phyloP scores from a whole-genome alignment of 495 filamentous ascomycete genomes.

The Neurospora tetraspora region DNA sequence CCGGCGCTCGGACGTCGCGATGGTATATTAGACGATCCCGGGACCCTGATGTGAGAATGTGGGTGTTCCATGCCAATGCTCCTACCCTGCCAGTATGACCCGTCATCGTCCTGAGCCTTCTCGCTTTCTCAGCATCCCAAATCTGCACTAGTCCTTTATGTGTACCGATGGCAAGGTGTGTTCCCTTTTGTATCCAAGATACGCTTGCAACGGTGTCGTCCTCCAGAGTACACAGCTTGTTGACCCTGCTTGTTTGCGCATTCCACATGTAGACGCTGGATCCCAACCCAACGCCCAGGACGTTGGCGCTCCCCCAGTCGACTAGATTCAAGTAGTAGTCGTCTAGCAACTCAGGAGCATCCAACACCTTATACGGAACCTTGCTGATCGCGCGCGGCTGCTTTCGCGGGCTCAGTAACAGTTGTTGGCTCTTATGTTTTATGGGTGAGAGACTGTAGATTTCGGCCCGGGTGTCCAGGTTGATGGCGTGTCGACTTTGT shows the following conservation, averaged over 20 bases:
- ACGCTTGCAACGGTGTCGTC: conserved; percentile 95
- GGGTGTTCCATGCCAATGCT: conserved; percentile 92
- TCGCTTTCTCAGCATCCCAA: conserved; percentile 83
- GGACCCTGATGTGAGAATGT: conserved; percentile 92
- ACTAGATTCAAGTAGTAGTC: conserved; percentile 97
- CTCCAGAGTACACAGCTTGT: conserved; percentile 82
- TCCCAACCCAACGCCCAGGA: conserved; percentile 83
- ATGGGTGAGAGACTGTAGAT: conserved; percentile 91
- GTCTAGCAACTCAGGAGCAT: conserved; percentile 90
- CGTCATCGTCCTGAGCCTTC: conserved; percentile 87
- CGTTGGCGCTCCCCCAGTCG: conserved; percentile 94
- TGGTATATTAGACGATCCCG: conserved; percentile 89
- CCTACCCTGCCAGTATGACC: conserved; percentile 87
- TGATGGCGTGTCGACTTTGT: conserved; percentile 71
- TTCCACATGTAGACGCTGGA: conserved; percentile 99
- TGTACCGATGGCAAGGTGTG: conserved; percentile 89
- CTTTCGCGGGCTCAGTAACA: conserved; percentile 81
- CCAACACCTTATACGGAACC: conserved; percentile 93
- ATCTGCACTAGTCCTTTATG: conserved; percentile 91
- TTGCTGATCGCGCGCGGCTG: conserved; percentile 84
- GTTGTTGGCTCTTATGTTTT: conserved; percentile 77
- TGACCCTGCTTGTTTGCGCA: conserved; percentile 73
- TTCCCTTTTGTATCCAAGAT: conserved; percentile 94
- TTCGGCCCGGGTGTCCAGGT: conserved; percentile 78
- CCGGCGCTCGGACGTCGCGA: conserved; percentile 87